Conservation (phyloP, 257 asterid species). For the Petunia secreta region DNA sequence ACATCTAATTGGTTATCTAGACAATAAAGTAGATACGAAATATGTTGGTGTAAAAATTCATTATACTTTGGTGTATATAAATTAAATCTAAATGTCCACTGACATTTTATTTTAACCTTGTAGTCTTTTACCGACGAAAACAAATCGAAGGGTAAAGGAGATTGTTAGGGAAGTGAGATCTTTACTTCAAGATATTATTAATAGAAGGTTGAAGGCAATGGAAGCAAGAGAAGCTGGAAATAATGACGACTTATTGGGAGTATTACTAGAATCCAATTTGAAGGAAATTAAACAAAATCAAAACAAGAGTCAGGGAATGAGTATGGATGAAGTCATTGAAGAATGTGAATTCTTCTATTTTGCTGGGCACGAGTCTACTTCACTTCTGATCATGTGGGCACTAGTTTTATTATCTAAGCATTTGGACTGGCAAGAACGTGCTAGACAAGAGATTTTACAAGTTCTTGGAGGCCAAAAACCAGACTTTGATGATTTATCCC, state of each 20-base stretch:
- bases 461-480: constrained; percentile 24
- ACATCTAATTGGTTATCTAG: too few species aligned
- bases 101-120: background rate
- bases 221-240: constrained; percentile 42
- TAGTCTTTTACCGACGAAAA: constrained; percentile 56
- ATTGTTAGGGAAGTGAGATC: constrained; percentile 45
- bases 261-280: constrained; percentile 33
- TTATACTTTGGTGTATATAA: too few species aligned
- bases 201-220: constrained; percentile 42
- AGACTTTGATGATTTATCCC: constrained; percentile 24
- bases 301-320: constrained; percentile 29
- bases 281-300: constrained; percentile 30
- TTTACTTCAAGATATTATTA: constrained; percentile 41
- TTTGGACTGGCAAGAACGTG: constrained; percentile 37
- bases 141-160: constrained; percentile 45
- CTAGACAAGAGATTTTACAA: constrained; percentile 32
- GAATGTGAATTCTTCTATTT: constrained; percentile 34
- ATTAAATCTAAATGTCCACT: background rate
- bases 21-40: too few species aligned
- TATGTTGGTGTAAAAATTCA: too few species aligned
- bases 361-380: constrained; percentile 37
- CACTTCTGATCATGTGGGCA: constrained; percentile 34
- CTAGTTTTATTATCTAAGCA: constrained; percentile 27
- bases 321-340: constrained; percentile 28
- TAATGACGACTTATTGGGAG: constrained; percentile 35